Base-by-base conservation (phyloP, 73 alveolate genomes). In the Paraurostyla sp. region DNA sequence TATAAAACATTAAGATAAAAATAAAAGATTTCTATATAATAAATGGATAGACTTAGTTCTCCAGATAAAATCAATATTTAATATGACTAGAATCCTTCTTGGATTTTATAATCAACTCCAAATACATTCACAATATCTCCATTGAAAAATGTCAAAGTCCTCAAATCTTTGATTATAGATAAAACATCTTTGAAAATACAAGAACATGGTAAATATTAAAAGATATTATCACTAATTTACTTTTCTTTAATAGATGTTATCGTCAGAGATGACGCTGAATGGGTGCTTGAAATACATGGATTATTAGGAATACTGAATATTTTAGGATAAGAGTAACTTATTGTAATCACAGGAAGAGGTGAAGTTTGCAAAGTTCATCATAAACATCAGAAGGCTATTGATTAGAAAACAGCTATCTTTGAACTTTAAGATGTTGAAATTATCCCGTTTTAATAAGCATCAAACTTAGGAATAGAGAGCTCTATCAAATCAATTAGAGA, bases 301-400 rank as follows among this genome's bases (percentile, higher is more conserved):
- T 65, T 87, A 18, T 32, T 87, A n/a, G 93, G 93, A n/a, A 75
- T 87, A 18, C 42, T 87, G 18, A 71, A 87, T 45, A 75, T 87
- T 25, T 32, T 46, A 0, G 89, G 89, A 20, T 43, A 40, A 20
- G 71, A 78, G 20, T 73, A 87, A 63, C 58, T 87, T 2, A 32
- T 78, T 16, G 89, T 63, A 35, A 76, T 87, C 25, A 38, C 86
- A 4, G 51, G 46, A 15, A 73, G 42, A 46, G 71, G 46, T 20
- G 86, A 73, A 25, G 38, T 73, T 0, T 73, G 86, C 71, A 23
- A 36, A 48, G 42, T 73, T 46, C 32, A 36, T 2, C 86, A 73
- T 29, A 73, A 71, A 32, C 46, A 23, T 38, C 56, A 87, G 33
- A 7, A 16, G 1, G 6, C 35, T 6, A 23, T 3, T 7, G 52